Percentiles rank a stretch among this genome's conserved stretches.
These are phyloP conservation scores for Aspergillus brasiliensis DNA, from an alignment of 2,329 filamentous ascomycete genomes.

Conservation along the genomic window DNA sequence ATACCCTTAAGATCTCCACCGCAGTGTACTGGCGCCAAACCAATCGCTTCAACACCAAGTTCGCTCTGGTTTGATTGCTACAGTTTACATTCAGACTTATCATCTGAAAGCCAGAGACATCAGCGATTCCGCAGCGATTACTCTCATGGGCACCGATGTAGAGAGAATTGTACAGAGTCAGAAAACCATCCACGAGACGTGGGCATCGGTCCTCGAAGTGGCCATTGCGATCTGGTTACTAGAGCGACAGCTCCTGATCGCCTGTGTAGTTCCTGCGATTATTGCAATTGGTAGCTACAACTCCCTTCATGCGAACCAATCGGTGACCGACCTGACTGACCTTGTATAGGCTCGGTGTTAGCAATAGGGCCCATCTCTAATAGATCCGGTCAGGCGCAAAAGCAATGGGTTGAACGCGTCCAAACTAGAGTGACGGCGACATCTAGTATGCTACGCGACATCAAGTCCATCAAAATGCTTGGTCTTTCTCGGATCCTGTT, in stretches of 20 bases:
- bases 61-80: slow-evolving; percentile 35
- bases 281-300: slow-evolving; percentile 30
- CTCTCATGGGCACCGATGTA: slow-evolving; percentile 51
- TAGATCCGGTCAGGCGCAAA: neutral
- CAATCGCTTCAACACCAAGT: slow-evolving; percentile 31
- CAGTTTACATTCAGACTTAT: slow-evolving; percentile 50
- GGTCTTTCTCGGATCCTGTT: slow-evolving; percentile 40
- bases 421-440: slow-evolving; percentile 6
- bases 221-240: slow-evolving; percentile 41
- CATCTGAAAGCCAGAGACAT: slow-evolving; percentile 31
- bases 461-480: slow-evolving; percentile 49
- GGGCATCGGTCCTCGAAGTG: slow-evolving; percentile 40
- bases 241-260: slow-evolving; percentile 33
- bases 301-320: neutral
- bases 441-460: slow-evolving; percentile 31
- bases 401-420: neutral
- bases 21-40: slow-evolving; percentile 29
- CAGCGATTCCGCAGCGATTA: slow-evolving; percentile 43
- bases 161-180: slow-evolving; percentile 32
- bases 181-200: slow-evolving; percentile 33
- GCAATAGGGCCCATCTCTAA: slow-evolving; percentile 7
- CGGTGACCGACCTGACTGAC: neutral
- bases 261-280: slow-evolving; percentile 36
- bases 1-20: slow-evolving; percentile 20
- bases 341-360: neutral